A percentile compares a stretch with the other conserved stretches of the same genome.
These are phyloP conservation scores for Phaeosphaeria sp. DNA, from an alignment of 2,329 filamentous ascomycete species.

Conservation along the genomic window DNA sequence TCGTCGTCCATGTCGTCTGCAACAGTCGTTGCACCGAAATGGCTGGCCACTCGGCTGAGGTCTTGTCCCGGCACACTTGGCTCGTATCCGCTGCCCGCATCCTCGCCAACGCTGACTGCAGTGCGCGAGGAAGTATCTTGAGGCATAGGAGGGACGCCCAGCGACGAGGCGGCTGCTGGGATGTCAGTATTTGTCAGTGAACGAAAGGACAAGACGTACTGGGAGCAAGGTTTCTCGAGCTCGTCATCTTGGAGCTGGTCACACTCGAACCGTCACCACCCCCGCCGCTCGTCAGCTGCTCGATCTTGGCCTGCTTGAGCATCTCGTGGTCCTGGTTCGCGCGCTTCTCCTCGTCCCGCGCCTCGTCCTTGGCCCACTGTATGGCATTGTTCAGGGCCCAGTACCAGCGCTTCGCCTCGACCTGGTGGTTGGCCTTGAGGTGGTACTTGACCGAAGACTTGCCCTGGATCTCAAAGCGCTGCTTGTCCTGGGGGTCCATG, in stretches of 20 bases:
- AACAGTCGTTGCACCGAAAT: constrained; percentile 56
- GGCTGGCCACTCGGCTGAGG: constrained; percentile 56
- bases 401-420: constrained; percentile 98
- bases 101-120: constrained; percentile 60
- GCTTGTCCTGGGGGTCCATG: constrained; percentile 98
- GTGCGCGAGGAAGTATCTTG: constrained; percentile 39
- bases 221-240: constrained; percentile 40
- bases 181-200: constrained; percentile 6
- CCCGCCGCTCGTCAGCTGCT: constrained; percentile 65
- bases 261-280: constrained; percentile 52
- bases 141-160: constrained; percentile 58
- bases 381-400: constrained; percentile 99
- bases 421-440: constrained; percentile 95
- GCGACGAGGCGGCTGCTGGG: constrained; percentile 45
- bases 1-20: constrained; percentile 68
- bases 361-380: constrained; percentile 97
- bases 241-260: constrained; percentile 40
- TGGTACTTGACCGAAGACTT: constrained; percentile 99
- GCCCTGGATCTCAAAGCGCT: constrained; percentile 95
- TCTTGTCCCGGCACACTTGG: constrained; percentile 64
- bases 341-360: constrained; percentile 84
- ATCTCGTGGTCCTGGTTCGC: constrained; percentile 77
- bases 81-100: constrained; percentile 65
- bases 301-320: constrained; percentile 76
- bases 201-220: constrained; percentile 14